These are phyloP conservation scores for Colletotrichum melonis DNA, from an alignment of 2,329 filamentous ascomycete species.

Conservation along the genomic window DNA sequence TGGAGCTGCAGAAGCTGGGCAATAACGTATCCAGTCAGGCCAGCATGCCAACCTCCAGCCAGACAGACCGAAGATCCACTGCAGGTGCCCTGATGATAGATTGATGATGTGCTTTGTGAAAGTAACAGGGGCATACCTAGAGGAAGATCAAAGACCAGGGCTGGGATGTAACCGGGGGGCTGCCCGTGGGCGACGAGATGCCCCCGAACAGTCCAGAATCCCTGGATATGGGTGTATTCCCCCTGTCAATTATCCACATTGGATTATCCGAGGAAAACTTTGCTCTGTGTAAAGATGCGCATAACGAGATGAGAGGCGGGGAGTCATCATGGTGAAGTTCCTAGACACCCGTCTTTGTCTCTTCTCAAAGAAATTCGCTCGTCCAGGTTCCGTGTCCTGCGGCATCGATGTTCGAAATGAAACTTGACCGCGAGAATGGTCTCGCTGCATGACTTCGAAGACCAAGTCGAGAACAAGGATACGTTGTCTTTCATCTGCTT, in stretches of 20 bases:
- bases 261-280: conserved; percentile 15
- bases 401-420: background rate
- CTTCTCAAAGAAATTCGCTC: background rate
- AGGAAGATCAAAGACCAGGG: background rate
- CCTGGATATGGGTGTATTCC: background rate
- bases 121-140: background rate
- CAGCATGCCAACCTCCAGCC: background rate
- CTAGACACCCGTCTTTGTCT: background rate
- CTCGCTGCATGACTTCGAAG: background rate
- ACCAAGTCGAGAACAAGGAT: background rate
- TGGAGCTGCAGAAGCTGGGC: conserved; percentile 23
- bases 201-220: background rate
- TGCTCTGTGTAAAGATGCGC: background rate
- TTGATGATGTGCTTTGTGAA: conserved; percentile 23
- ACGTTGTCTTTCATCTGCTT: conserved; percentile 1
- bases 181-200: background rate
- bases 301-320: background rate
- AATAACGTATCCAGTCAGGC: background rate
- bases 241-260: conserved; percentile 9
- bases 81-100: conserved; percentile 23
- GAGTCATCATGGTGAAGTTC: background rate
- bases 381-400: background rate
- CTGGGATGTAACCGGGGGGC: conserved; percentile 3
- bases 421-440: background rate
- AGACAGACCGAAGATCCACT: conserved; percentile 6